Evolutionary conservation across 441 rosid genomes (phyloP), one percentile per base, ranked within the genome.

Genomic region (Adansonia rubrostipa): DNA sequence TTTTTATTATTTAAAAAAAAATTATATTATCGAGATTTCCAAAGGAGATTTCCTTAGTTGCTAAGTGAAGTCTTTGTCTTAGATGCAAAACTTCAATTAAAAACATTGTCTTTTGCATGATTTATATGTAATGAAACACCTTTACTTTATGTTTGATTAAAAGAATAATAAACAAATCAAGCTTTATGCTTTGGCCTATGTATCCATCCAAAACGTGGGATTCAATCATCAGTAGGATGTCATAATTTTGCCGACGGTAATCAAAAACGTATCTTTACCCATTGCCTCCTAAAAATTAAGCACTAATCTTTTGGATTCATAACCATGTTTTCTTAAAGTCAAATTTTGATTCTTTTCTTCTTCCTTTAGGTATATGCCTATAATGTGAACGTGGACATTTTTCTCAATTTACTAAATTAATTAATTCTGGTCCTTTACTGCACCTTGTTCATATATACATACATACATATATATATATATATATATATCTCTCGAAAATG

Each of bases 251-350:
- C 17, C 53, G 15, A 19, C 2, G 51, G 58, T 71, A 54, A 71
- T 80, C 54, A 68, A 67, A 75, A 54, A 40, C 71, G 58, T 45
- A 63, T 63, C 36, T 51, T 79, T 28, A 54, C 33, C 70, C 58
- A 24, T 24, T 79, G 83, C 77, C 80, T 44, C 77, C 80, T 76
- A 77, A 80, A 80, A 45, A 14, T 10, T 19, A 20, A 73, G 50
- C 83, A 80, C 71, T 36, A 63, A 76, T 76, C 80, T 74, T 71
- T 45, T 33, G 57, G 62, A 17, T 45, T 72, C 77, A 80, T 80
- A 45, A 80, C 74, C 51, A 57, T 71, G 80, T 77, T 47, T 13
- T 58, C 9, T 45, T n/a, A 76, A 76, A 72, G 83, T 77, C 80
- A 80, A 76, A 17, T 80, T 71, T 4, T 24, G 74, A 19, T 80